Percentiles rank a stretch among this genome's conserved stretches.
phyloP scores from a whole-genome alignment of 352 stramenopile genomes.

The Phytopythium boreale region DNA sequence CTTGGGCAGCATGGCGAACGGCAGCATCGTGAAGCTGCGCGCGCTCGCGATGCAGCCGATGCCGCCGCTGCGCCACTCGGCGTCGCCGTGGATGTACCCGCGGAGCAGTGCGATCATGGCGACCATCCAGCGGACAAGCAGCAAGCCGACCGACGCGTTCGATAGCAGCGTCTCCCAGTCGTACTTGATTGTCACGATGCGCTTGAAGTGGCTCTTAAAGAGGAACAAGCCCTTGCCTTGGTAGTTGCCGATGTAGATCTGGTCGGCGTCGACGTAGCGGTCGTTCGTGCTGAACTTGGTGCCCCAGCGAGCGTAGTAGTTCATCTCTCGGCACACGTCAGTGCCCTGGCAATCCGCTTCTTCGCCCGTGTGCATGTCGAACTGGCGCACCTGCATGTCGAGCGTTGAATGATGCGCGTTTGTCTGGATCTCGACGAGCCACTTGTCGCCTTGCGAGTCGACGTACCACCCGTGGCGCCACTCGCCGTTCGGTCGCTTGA shows the following conservation, averaged over 20 bases:
- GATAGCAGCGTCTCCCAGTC: conserved; percentile 42
- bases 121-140: conserved; percentile 41
- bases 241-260: too few relatives aligned
- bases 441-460: not conserved
- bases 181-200: conserved; percentile 26
- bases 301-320: not conserved
- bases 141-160: conserved; percentile 30
- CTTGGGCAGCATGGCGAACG: conserved; percentile 13
- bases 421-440: not conserved
- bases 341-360: conserved; percentile 2
- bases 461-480: conserved; percentile 14
- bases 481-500: not conserved
- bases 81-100: conserved; percentile 12
- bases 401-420: not conserved
- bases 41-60: conserved; percentile 15
- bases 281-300: conserved; percentile 6
- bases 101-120: conserved; percentile 32
- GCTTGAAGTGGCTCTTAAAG: not conserved
- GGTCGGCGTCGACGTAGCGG: conserved; percentile 11
- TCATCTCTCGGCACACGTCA: not conserved
- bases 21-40: conserved; percentile 16
- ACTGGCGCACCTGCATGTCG: conserved; percentile 3
- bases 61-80: not conserved
- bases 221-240: too few relatives aligned
- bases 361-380: not conserved